A percentile compares a stretch with the other conserved stretches of the same genome.
phyloP scores from a whole-genome alignment of 345 rosid genomes.

The Lepidium africanum region DNA sequence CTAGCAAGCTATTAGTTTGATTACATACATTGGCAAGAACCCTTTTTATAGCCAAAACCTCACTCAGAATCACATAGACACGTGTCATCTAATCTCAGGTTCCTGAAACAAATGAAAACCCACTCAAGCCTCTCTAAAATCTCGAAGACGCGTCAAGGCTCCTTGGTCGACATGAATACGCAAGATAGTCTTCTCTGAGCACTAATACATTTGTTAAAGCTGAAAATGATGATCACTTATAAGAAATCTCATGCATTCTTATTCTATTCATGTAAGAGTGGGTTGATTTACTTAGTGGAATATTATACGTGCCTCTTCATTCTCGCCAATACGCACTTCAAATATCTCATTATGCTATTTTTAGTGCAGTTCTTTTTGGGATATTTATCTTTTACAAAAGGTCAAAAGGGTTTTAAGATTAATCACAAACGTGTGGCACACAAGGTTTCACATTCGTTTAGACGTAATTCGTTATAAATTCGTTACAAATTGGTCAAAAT shows the following conservation, averaged over 20 bases:
- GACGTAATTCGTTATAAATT: neutral
- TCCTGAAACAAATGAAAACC: neutral
- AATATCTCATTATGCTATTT: slow-evolving; percentile 5
- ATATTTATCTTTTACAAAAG: neutral
- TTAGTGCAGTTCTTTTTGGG: neutral
- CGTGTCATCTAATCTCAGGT: neutral
- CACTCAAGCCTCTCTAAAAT: neutral
- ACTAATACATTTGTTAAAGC: slow-evolving; percentile 7
- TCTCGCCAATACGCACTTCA: slow-evolving; percentile 11
- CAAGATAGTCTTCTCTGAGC: slow-evolving; percentile 20
- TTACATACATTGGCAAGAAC: neutral
- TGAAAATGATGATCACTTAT: slow-evolving; percentile 11
- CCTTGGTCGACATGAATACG: slow-evolving; percentile 22
- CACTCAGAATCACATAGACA: neutral
- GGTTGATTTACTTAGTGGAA: slow-evolving; percentile 1
- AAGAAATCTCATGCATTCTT: neutral
- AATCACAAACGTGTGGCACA: slow-evolving; percentile 15
- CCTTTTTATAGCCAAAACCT: slow-evolving; percentile 11
- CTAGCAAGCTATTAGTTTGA: slow-evolving; percentile 2
- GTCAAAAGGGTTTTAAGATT: neutral
- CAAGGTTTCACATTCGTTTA: slow-evolving; percentile 9
- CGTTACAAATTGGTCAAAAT: neutral
- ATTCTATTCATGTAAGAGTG: slow-evolving; percentile 1
- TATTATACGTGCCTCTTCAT: slow-evolving; percentile 16
- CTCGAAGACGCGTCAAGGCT: slow-evolving; percentile 16